phyloP scores from a whole-genome alignment of 2,329 filamentous ascomycete genomes.

The Fusarium sp. region DNA sequence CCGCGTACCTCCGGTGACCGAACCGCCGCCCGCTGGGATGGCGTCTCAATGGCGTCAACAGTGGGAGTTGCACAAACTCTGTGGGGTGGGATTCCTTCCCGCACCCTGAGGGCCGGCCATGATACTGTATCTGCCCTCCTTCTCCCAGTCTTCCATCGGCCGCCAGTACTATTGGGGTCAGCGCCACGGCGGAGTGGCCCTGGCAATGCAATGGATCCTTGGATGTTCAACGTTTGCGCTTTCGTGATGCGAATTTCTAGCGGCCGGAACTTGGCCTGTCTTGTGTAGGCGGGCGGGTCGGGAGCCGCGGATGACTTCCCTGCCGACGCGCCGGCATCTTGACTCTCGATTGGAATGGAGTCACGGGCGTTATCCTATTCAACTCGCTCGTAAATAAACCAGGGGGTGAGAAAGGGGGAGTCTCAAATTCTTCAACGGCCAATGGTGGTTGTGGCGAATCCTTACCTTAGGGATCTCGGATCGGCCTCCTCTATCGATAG shows the following conservation, averaged over 20 bases:
- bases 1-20: slow-evolving; percentile 7
- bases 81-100: slow-evolving; percentile 36
- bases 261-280: slow-evolving; percentile 6
- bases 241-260: slow-evolving; percentile 4
- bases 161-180: slow-evolving; percentile 7
- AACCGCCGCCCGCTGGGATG: slow-evolving; percentile 14
- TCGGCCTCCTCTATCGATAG: neutral
- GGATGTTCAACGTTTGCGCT: slow-evolving; percentile 9
- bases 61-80: slow-evolving; percentile 35
- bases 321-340: slow-evolving; percentile 4
- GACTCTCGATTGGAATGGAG: slow-evolving; percentile 2
- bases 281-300: slow-evolving; percentile 4
- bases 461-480: slow-evolving; percentile 5
- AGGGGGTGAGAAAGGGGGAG: neutral
- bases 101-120: slow-evolving; percentile 23
- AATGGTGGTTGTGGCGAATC: neutral
- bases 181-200: slow-evolving; percentile 13
- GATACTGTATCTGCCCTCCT: slow-evolving; percentile 26
- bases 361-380: neutral
- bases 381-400: neutral
- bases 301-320: neutral
- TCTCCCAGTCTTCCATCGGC: slow-evolving; percentile 30
- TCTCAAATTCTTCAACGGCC: neutral
- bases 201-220: slow-evolving; percentile 7
- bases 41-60: slow-evolving; percentile 38